Base-by-base conservation (phyloP, 2,329 filamentous ascomycete species). In the Zymoseptoria passerinii region DNA sequence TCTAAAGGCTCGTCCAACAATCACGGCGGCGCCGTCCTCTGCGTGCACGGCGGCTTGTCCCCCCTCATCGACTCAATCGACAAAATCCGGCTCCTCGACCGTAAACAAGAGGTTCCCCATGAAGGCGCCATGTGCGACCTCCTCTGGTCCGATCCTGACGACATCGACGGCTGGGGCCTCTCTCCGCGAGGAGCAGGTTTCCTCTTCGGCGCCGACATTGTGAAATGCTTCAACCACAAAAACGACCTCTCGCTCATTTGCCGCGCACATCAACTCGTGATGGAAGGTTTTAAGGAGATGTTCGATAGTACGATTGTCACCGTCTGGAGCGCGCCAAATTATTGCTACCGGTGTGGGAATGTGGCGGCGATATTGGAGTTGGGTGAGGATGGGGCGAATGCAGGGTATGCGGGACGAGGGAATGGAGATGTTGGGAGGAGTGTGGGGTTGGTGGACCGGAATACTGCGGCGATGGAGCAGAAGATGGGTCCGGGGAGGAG, bases 241-340 rank as follows among this genome's bases (percentile, higher is more conserved):
- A 99, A 99, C 73, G 90, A 96, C 70, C 81, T 99, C 28, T 90
- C 87, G 20, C 81, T 99, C 55, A 94, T 99, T 64, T 94, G 92
- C 18, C 85, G 94, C 57, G 94, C 94, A 0, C 94, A 99, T 72
- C 94, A 99, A 74, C 84, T 99, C 20, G 94, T 99, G 64, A 99
- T 97, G 94, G 94, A 99, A 73, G 94, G 94, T 0, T 99, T 96
- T 75, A 97, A 97, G 76, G 94, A 97, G 73, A 97, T 97, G 92
- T 99, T 97, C 70, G 90, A 96, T 71, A 88, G 86, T 13, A 90
- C 86, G 52, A 96, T 99, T 63, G 94, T 97, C 49, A 99, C 94
- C 0, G 94, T 99, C n/a, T 99, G 94, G 78, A 75, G 73, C 16
- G 72, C 72, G 48, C 72, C 72, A 23, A 74, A 74, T 57, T 74